Base-by-base conservation (phyloP, 2,329 filamentous ascomycete genomes). In the Pyricularia pennisetigena region DNA sequence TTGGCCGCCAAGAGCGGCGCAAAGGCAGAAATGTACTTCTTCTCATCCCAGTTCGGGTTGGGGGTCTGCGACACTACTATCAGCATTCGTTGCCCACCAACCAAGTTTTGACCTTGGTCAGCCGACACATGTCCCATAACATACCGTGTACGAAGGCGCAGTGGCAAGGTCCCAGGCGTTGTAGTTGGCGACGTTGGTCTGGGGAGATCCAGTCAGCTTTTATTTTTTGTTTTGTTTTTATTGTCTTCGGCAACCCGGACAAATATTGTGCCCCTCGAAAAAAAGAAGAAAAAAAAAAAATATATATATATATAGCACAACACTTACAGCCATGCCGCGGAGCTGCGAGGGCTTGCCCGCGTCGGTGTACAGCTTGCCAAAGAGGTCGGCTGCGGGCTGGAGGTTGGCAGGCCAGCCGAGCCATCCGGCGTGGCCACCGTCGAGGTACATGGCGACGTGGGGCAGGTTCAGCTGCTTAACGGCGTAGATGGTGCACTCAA, bases 21-120 rank as follows among this genome's bases (percentile, higher is more conserved):
- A 73, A 95, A 87, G 68, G 89, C 90, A 65, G 81, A 74, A 54
- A 85, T 79, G 77, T 88, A 93, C 75, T 83, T 83, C 69, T 75
- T 82, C 73, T 82, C 80, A 71, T 87, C 85, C 72, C 83, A 85
- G 73, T 81, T 79, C 69, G 76, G 72, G 76, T 85, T 82, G 7
- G 59, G 59, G 30, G 66, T 41, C 59, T 62, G 26, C 4, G 4
- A 59, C 5, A 2, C 14, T 14, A 9, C 9, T 7, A 26, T 23
- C 14, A 49, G 41, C 14, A 49, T 49, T 20, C 20, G 14, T 49
- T n/a, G n/a, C n/a, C n/a, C n/a, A 16, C 14, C 14, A 7, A 20
- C 20, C 14, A 49, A 20, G 16, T 20, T 2, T 10, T 0, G 1
- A 5, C 12, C 12, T 16, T 41, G 8, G 6, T 54, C 41, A 3